phyloP scores from a whole-genome alignment of 2,329 filamentous ascomycete species.

The Westerdykella aurantiaca region DNA sequence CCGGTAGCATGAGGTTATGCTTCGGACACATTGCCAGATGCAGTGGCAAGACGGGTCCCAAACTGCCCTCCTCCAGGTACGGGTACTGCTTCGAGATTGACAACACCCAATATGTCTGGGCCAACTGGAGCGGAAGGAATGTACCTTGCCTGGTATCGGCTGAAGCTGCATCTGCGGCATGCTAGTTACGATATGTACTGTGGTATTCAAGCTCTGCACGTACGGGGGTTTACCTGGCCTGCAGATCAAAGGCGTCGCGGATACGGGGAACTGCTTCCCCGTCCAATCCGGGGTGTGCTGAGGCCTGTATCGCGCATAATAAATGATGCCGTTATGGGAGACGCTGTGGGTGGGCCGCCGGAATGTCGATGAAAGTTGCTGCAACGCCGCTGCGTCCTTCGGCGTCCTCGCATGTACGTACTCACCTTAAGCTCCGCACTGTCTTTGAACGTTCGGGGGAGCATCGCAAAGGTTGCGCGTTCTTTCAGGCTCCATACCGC shows the following conservation, averaged over 20 bases:
- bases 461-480: conserved; percentile 4
- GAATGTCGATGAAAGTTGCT: conserved; percentile 18
- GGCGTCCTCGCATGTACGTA: conserved; percentile 21
- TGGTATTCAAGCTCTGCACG: conserved; percentile 24
- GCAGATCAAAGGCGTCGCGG: conserved; percentile 33
- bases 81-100: conserved; percentile 18
- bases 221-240: conserved; percentile 32
- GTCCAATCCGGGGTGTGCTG: conserved; percentile 20
- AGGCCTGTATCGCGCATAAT: conserved; percentile 24
- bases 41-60: conserved; percentile 9
- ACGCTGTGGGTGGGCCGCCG: conserved; percentile 8
- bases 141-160: conserved; percentile 28
- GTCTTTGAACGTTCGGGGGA: neutral
- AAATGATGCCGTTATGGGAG: neutral
- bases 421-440: conserved; percentile 5
- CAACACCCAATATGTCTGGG: conserved; percentile 27
- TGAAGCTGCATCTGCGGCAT: conserved; percentile 29
- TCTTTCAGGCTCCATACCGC: conserved; percentile 1
- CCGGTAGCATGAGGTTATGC: conserved; percentile 5
- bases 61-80: conserved; percentile 6
- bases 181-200: conserved; percentile 5
- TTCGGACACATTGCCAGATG: conserved; percentile 24
- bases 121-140: conserved; percentile 15
- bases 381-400: conserved; percentile 12
- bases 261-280: conserved; percentile 30